Evolutionary conservation across 208 protist species (phyloP).

Genomic region (Leptomonas pyrrhocoris): DNA sequence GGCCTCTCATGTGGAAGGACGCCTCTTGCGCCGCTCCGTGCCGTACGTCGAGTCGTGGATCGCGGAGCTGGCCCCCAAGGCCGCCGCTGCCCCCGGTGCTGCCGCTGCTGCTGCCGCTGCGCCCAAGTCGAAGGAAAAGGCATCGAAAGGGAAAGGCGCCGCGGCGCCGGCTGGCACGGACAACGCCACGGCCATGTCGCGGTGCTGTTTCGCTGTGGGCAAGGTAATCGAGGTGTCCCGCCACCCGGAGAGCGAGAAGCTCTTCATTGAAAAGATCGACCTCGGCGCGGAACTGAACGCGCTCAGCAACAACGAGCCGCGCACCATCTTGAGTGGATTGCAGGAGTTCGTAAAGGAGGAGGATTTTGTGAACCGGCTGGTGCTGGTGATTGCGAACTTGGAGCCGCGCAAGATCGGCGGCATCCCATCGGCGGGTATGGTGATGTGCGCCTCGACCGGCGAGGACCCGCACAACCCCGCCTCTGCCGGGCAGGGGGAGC

Average conservation of each 20-base stretch:
- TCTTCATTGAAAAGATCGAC: conserved; percentile 95
- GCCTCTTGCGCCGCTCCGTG: conserved; percentile 75
- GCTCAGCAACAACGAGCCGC: conserved; percentile 60
- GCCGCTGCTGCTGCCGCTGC: conserved; percentile 13
- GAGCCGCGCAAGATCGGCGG: conserved; percentile 94
- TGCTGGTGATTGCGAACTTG: conserved; percentile 93
- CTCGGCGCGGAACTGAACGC: conserved; percentile 83
- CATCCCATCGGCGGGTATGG: conserved; percentile 92
- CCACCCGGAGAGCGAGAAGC: conserved; percentile 90
- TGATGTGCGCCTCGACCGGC: conserved; percentile 86
- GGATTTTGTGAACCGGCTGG: conserved; percentile 80
- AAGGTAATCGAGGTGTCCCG: conserved; percentile 84
- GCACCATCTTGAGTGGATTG: conserved; percentile 92
- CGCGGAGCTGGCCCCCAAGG: conserved; percentile 54
- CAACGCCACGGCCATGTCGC: conserved; percentile 75
- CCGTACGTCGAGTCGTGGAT: conserved; percentile 82
- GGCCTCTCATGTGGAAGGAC: conserved; percentile 66
- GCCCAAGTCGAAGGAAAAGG: conserved; percentile 24
- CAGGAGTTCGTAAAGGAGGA: conserved; percentile 85
- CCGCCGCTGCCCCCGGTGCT: conserved; percentile 25
- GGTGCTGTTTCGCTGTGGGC: conserved; percentile 86
- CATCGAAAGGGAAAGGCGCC: conserved; percentile 24
- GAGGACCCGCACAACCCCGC: conserved; percentile 53
- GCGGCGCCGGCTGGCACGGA: conserved; percentile 20
- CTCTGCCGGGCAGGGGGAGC: conserved; percentile 46